Evolutionary conservation across 352 stramenopile species (phyloP).

Genomic region (Thalassiosira sp.): DNA sequence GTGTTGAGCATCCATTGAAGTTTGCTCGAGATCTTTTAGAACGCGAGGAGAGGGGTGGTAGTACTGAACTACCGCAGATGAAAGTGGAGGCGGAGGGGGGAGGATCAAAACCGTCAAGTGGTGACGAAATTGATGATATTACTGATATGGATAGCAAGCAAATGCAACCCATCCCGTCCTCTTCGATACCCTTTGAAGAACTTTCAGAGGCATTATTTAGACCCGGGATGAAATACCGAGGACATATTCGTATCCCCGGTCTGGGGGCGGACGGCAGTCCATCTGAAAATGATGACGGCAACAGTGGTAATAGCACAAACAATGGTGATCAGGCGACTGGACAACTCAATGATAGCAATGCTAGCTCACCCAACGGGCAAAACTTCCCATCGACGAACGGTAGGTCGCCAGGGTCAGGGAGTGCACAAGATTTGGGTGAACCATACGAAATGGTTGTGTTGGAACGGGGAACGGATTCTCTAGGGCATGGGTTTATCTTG

Average conservation of each 20-base stretch:
- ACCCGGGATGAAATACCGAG: constrained; percentile 35
- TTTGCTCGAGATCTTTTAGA: not conserved
- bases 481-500: constrained; percentile 35
- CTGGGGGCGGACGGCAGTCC: not conserved
- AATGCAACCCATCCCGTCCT: not conserved
- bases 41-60: not conserved
- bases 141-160: not conserved
- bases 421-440: not conserved
- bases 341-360: not conserved
- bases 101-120: not conserved
- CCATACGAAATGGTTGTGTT: constrained; percentile 35
- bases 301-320: not conserved
- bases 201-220: constrained; percentile 21
- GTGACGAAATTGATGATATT: not conserved
- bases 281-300: not conserved
- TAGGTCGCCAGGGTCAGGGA: too few species aligned
- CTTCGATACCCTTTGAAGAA: constrained; percentile 3
- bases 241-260: constrained; percentile 35
- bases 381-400: not conserved
- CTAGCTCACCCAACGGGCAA: not conserved
- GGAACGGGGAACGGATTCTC: constrained; percentile 3
- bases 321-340: too few species aligned
- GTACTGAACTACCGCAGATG: not conserved
- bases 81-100: not conserved
- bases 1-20: too few species aligned